Conservation (phyloP, 2,329 filamentous ascomycete genomes). For the Biscogniauxia marginata region DNA sequence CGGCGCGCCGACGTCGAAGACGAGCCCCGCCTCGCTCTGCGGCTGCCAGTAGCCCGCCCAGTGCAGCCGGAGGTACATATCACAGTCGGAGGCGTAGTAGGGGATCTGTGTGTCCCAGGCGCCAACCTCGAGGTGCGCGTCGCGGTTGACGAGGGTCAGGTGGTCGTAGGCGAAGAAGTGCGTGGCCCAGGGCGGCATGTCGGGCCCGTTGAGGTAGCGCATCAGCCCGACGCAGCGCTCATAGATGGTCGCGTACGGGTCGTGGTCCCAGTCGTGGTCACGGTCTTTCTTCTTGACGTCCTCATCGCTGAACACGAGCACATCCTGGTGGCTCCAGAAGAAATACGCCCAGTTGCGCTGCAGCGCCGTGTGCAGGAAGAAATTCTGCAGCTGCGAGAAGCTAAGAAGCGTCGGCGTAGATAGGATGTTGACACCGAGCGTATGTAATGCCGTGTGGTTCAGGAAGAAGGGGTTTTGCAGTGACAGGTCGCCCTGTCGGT, state of each 20-base stretch:
- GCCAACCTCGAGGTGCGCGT: constrained; percentile 41
- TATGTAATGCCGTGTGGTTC: constrained; percentile 46
- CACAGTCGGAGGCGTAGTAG: constrained; percentile 46
- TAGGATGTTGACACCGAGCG: constrained; percentile 50
- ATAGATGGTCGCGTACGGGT: constrained; percentile 35
- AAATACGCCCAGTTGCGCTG: constrained; percentile 42
- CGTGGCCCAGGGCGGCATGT: constrained; percentile 43
- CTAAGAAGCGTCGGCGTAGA: constrained; percentile 46
- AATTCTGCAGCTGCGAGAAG: constrained; percentile 52
- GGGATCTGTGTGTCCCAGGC: constrained; percentile 51
- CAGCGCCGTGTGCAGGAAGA: constrained; percentile 42
- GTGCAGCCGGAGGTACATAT: constrained; percentile 43
- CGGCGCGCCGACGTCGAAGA: constrained; percentile 41
- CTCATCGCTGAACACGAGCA: constrained; percentile 43
- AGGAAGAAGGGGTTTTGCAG: constrained; percentile 55
- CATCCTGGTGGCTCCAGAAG: constrained; percentile 52
- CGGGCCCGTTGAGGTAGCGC: constrained; percentile 32
- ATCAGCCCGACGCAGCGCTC: constrained; percentile 33
- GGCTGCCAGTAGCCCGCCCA: constrained; percentile 42
- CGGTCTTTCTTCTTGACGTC: constrained; percentile 35
- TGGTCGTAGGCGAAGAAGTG: constrained; percentile 51
- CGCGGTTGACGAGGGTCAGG: constrained; percentile 48
- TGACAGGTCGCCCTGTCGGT: constrained; percentile 41
- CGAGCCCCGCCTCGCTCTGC: constrained; percentile 37
- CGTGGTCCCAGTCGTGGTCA: constrained; percentile 35